Evolutionary conservation across 73 alveolate genomes (phyloP).

Genomic region (Paramecium tetraurelia): DNA sequence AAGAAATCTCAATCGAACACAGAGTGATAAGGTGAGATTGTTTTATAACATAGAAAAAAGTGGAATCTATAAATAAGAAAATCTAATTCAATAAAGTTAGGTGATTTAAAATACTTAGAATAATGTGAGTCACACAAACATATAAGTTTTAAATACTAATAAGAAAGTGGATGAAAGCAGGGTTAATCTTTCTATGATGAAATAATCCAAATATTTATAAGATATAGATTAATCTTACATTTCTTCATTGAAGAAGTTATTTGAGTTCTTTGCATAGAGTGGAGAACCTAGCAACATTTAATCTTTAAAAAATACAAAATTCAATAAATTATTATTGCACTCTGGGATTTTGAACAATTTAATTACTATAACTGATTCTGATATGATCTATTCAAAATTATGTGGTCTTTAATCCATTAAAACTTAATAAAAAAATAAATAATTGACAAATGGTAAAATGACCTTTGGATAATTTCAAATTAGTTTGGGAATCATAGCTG

Average conservation of each 20-base stretch:
- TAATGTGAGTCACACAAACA: background rate
- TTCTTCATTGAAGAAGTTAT: background rate
- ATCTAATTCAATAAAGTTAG: background rate
- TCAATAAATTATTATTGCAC: background rate
- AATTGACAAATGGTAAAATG: conserved; percentile 3
- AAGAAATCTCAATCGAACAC: background rate
- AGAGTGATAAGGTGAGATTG: conserved; percentile 27
- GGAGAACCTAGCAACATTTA: conserved; percentile 43
- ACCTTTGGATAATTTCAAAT: conserved; percentile 15
- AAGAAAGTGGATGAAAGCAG: background rate
- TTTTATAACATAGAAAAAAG: conserved; percentile 38
- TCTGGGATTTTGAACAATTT: background rate
- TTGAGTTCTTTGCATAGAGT: background rate
- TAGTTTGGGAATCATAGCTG: background rate
- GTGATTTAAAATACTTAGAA: background rate
- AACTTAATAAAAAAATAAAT: background rate
- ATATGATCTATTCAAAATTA: conserved; percentile 16
- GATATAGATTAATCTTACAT: background rate
- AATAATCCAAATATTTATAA: conserved; percentile 3
- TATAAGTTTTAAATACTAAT: background rate
- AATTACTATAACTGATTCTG: background rate
- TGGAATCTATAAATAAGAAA: background rate
- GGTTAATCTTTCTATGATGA: background rate
- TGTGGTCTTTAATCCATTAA: background rate
- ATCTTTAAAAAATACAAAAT: conserved; percentile 9